Conservation (phyloP, 78 protist species). For the Dictyostelium brefeldianum region DNA sequence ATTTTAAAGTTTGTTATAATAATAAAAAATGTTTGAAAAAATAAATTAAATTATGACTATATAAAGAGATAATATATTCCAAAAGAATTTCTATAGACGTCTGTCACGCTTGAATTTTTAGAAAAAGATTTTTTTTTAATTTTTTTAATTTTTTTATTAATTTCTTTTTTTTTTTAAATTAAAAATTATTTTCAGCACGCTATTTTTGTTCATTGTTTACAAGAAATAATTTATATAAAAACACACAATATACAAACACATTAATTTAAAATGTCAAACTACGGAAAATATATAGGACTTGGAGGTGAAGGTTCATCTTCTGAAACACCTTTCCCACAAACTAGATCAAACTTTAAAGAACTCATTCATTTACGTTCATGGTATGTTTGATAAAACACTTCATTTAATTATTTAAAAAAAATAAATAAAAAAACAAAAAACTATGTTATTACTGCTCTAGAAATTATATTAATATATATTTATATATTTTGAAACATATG, state of each 20-base stretch:
- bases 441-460: too few relatives aligned
- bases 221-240: conserved; percentile 16
- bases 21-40: too few relatives aligned
- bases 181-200: not conserved
- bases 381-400: too few relatives aligned
- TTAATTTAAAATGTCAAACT: not conserved
- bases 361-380: conserved; percentile 49
- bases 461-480: too few relatives aligned
- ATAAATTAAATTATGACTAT: too few relatives aligned
- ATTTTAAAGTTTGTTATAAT: too few relatives aligned
- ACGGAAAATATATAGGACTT: conserved; percentile 61
- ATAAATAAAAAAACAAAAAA: too few relatives aligned
- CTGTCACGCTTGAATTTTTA: not conserved
- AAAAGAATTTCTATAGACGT: too few relatives aligned
- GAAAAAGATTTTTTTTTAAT: not conserved
- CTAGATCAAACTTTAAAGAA: conserved; percentile 50
- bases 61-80: too few relatives aligned
- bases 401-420: too few relatives aligned
- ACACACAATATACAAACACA: not conserved
- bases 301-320: conserved; percentile 34
- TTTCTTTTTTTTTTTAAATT: not conserved
- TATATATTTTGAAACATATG: too few relatives aligned
- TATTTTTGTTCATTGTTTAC: not conserved
- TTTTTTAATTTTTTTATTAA: not conserved
- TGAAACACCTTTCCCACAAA: conserved; percentile 72